These are phyloP conservation scores for Carnegiea gigantea DNA, from an alignment of 179 eudicot species.

Conservation along the genomic window DNA sequence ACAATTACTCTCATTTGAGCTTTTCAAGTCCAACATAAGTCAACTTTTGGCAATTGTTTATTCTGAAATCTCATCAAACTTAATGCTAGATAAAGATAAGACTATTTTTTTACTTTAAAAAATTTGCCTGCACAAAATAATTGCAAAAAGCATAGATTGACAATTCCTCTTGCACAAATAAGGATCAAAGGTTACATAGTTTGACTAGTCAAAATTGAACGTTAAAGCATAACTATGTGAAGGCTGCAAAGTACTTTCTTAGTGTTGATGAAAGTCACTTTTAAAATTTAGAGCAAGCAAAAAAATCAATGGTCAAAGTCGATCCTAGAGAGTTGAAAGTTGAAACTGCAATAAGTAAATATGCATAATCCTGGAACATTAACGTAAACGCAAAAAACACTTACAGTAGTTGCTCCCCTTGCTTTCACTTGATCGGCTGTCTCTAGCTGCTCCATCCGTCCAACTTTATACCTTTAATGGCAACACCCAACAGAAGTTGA, in stretches of 20 bases:
- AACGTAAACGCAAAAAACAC: constrained; percentile 29
- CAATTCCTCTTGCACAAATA: too few species aligned
- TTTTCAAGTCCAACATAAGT: too few species aligned
- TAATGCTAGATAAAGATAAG: too few species aligned
- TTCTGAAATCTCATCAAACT: too few species aligned
- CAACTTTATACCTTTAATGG: constrained; percentile 85
- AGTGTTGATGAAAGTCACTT: not conserved
- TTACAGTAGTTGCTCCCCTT: constrained; percentile 83
- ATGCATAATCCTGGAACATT: not conserved
- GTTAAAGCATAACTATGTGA: too few species aligned
- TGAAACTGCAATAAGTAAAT: not conserved
- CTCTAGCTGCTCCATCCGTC: constrained; percentile 91
- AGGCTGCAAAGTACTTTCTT: not conserved
- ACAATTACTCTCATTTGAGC: too few species aligned
- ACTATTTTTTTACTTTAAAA: too few species aligned
- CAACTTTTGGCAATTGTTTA: too few species aligned
- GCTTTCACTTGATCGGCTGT: constrained; percentile 95
- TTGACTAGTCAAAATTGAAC: too few species aligned
- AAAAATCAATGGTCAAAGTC: not conserved
- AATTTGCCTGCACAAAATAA: too few species aligned
- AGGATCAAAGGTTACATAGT: too few species aligned
- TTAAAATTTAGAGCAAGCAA: not conserved
- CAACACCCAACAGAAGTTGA: constrained; percentile 5
- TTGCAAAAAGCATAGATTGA: too few species aligned
- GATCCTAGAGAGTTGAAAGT: not conserved